Evolutionary conservation across 2,329 filamentous ascomycete species (phyloP).

Genomic region (Aurifilum marmelostoma): DNA sequence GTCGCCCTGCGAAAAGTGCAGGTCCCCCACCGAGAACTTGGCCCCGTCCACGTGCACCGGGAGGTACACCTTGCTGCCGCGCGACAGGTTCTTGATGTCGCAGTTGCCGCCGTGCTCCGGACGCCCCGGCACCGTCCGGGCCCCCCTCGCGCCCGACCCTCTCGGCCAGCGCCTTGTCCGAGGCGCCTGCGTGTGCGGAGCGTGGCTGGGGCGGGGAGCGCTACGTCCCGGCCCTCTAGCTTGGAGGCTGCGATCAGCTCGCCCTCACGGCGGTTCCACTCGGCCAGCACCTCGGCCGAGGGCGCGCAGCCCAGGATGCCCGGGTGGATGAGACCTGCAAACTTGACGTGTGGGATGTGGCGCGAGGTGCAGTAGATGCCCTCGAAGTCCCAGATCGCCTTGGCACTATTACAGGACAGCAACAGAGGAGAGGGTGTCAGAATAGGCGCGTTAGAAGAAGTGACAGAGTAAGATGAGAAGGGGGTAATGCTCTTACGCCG

Average conservation of each 20-base stretch:
- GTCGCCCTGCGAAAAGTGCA: conserved; percentile 87
- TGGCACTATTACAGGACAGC: conserved; percentile 42
- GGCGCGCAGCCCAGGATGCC: conserved; percentile 91
- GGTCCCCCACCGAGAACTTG: conserved; percentile 87
- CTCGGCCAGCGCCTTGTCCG: conserved; percentile 58
- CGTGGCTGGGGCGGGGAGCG: conserved; percentile 72
- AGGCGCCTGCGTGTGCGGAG: conserved; percentile 75
- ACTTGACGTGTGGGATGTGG: conserved; percentile 85
- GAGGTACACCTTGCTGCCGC: conserved; percentile 79
- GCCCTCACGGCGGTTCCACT: conserved; percentile 83
- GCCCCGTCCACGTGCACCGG: conserved; percentile 86
- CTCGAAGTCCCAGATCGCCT: conserved; percentile 63
- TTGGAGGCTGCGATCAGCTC: conserved; percentile 74
- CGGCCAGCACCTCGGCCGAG: conserved; percentile 72
- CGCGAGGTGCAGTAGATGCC: conserved; percentile 75
- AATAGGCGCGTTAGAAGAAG: neutral
- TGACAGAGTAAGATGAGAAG: neutral
- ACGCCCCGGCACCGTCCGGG: conserved; percentile 80
- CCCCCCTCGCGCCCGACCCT: conserved; percentile 78
- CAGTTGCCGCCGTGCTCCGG: conserved; percentile 91
- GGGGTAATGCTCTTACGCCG: conserved; percentile 61
- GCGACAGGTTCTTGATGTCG: conserved; percentile 79
- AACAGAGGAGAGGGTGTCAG: neutral
- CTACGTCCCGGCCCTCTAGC: conserved; percentile 68
- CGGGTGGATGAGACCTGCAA: conserved; percentile 87